Evolutionary conservation across 1,284 basidiomycete genomes (phyloP), one percentile per base, ranked within the genome.

Genomic region (Melampsora americana): DNA sequence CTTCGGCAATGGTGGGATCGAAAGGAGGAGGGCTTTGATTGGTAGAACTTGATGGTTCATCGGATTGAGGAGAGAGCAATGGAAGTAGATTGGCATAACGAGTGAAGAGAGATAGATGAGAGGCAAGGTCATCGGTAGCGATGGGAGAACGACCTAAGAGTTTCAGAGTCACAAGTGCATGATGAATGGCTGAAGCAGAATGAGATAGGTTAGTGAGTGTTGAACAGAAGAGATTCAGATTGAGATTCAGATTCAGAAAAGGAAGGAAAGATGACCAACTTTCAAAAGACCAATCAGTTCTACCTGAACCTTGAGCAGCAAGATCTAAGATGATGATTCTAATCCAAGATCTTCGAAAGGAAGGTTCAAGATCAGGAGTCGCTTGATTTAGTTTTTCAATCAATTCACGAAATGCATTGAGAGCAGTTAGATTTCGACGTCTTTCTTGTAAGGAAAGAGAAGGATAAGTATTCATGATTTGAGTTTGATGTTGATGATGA

Each of bases 11-110:
- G 23, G 28, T 18, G 9, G 46, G 70, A 62, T 50, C 46, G 44
- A 53, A 71, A 42, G 39, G 39, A 9, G 39, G 39, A 30, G 39
- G 30, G 5, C 30, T 35, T 12, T 35, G 67, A 62, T 62, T 62
- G 18, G 23, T 4, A 5, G 61, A 62, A 62, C 32, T 35, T 28
- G 61, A 30, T 64, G 70, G 48, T 39, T 65, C 20, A 46, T 56
- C 62, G 7, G 53, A 23, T n/a, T 23, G n/a, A 48, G 44, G 65
- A 12, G 30, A 46, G 23, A 59, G 61, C 9, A 50, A 39, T 35
- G 64, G 64, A 16, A 73, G 32, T 50, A 73, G 60, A 28, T 73
- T 73, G 46, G 62, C 71, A 66, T 73, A 73, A 39, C 32, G 32
- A 7, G 35, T 56, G 2, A 73, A 46, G 48, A 73, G 62, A 23